Evolutionary conservation across 306 rosid species (phyloP).

Genomic region (Prunus campanulata): DNA sequence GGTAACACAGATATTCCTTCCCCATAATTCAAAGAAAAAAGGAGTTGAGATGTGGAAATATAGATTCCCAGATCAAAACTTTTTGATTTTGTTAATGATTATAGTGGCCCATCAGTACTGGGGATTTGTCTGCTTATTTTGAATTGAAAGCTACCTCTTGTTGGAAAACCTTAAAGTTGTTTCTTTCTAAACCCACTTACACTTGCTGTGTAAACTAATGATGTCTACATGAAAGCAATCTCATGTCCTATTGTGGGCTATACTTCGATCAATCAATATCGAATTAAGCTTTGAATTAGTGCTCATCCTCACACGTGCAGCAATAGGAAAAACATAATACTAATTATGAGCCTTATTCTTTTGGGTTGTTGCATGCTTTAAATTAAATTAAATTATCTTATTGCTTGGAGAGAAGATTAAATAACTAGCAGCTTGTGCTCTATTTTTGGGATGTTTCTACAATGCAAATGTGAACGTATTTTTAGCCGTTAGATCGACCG

Average conservation of each 20-base stretch:
- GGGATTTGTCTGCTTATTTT: constrained; percentile 36
- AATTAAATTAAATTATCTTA: neutral
- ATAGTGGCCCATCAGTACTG: constrained; percentile 21
- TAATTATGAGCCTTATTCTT: neutral
- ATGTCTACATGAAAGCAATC: constrained; percentile 35
- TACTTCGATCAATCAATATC: neutral
- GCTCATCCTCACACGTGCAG: constrained; percentile 7
- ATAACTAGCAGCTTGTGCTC: too few species aligned
- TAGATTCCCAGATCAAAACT: constrained; percentile 44
- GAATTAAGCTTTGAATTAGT: neutral
- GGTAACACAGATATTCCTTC: constrained; percentile 55
- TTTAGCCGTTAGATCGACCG: neutral
- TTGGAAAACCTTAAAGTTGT: constrained; percentile 27
- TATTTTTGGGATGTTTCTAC: neutral
- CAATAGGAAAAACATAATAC: neutral
- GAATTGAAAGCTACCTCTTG: constrained; percentile 20
- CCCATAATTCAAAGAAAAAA: constrained; percentile 33
- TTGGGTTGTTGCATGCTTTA: neutral
- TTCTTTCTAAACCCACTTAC: constrained; percentile 19
- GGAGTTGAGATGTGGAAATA: constrained; percentile 23
- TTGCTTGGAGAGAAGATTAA: neutral
- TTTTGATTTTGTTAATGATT: constrained; percentile 39
- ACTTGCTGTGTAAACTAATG: constrained; percentile 22
- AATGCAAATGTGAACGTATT: neutral
- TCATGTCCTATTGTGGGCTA: constrained; percentile 24